Percentiles rank a stretch among this genome's conserved stretches.
These are phyloP conservation scores for Mycena latifolia DNA, from an alignment of 768 basidiomycete species.

Conservation along the genomic window DNA sequence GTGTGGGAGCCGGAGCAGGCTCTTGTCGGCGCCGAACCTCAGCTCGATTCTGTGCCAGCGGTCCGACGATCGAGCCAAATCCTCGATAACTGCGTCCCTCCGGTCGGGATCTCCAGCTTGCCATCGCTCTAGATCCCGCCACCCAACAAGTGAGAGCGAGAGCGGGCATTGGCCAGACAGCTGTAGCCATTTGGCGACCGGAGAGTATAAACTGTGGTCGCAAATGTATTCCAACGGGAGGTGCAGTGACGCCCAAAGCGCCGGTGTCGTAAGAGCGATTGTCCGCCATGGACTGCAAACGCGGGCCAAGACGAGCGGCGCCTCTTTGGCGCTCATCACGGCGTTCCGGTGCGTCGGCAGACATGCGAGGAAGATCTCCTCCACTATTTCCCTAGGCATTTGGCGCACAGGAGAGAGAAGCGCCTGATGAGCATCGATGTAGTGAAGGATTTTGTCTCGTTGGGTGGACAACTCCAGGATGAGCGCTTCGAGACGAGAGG, in stretches of 20 bases:
- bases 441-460: background rate
- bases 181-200: background rate
- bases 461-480: background rate
- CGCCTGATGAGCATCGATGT: slow-evolving; percentile 38
- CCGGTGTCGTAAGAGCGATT: slow-evolving; percentile 3
- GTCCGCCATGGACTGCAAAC: slow-evolving; percentile 18
- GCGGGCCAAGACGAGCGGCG: slow-evolving; percentile 5
- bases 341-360: slow-evolving; percentile 21
- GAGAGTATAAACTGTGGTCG: background rate
- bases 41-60: background rate
- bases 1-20: background rate
- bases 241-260: slow-evolving; percentile 12
- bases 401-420: slow-evolving; percentile 38
- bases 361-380: slow-evolving; percentile 19
- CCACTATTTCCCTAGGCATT: slow-evolving; percentile 13
- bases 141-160: background rate
- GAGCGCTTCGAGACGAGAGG: slow-evolving; percentile 2
- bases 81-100: background rate
- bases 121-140: background rate
- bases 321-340: background rate
- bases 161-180: background rate
- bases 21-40: background rate
- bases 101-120: background rate
- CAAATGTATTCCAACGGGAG: slow-evolving; percentile 19
- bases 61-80: background rate